A percentile compares a stretch with the other conserved stretches of the same genome.
Evolutionary conservation across 108 stramenopile genomes (phyloP).

Genomic region (Conticribra guillardii): DNA sequence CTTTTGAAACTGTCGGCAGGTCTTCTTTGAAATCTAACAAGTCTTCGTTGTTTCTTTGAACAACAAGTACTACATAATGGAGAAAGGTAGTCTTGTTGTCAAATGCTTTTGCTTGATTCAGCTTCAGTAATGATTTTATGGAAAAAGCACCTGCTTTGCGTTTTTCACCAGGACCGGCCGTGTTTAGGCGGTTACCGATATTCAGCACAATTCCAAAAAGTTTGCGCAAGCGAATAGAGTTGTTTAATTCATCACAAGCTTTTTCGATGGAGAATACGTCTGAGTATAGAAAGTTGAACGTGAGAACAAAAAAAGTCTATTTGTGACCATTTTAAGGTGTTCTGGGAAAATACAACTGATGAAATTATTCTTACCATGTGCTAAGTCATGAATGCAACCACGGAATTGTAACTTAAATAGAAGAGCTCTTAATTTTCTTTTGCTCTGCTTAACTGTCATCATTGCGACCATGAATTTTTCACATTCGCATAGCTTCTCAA

Average conservation of each 20-base stretch:
- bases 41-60: slow-evolving; percentile 82
- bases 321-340: too few relatives aligned
- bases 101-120: slow-evolving; percentile 94
- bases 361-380: slow-evolving; percentile 65
- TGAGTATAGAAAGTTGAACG: neutral
- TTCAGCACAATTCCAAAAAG: slow-evolving; percentile 89
- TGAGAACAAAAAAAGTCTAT: neutral
- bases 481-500: slow-evolving; percentile 83
- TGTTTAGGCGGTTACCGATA: slow-evolving; percentile 92
- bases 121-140: slow-evolving; percentile 92
- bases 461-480: slow-evolving; percentile 92
- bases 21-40: slow-evolving; percentile 83
- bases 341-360: too few relatives aligned
- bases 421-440: slow-evolving; percentile 80
- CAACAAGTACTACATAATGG: slow-evolving; percentile 90
- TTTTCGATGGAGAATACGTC: slow-evolving; percentile 62
- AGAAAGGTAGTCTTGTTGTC: slow-evolving; percentile 98
- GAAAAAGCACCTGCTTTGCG: slow-evolving; percentile 90
- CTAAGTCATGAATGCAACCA: slow-evolving; percentile 71
- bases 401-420: slow-evolving; percentile 89
- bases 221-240: slow-evolving; percentile 79
- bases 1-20: slow-evolving; percentile 77
- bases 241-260: slow-evolving; percentile 85
- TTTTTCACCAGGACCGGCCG: slow-evolving; percentile 71
- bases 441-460: slow-evolving; percentile 91